Conservation (phyloP, 169 alveolate species). For the Sarcocystis neurona region DNA sequence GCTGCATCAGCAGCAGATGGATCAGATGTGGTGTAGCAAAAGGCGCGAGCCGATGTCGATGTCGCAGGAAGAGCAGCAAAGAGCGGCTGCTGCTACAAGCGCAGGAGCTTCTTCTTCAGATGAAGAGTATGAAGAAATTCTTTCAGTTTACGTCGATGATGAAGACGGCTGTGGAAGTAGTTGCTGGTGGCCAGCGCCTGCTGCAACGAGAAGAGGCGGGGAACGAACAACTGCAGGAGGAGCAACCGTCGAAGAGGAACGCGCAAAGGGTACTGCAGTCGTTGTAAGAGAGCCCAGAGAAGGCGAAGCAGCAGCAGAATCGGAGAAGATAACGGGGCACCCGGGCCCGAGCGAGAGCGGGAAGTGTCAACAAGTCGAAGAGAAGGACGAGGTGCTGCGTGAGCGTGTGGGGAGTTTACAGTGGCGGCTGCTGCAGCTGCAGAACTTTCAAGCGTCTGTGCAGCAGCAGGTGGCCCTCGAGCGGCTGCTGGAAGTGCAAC, state of each 20-base stretch:
- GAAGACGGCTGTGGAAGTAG: neutral
- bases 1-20: constrained; percentile 30
- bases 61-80: constrained; percentile 34
- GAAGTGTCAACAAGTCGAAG: neutral
- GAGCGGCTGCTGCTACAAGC: constrained; percentile 13
- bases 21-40: constrained; percentile 23
- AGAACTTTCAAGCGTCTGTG: constrained; percentile 40
- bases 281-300: neutral
- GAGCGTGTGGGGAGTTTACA: constrained; percentile 39
- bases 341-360: constrained; percentile 18
- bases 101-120: neutral
- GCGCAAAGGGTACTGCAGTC: neutral
- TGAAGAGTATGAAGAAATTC: neutral
- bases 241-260: neutral
- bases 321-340: neutral
- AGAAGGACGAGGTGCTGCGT: neutral
- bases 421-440: constrained; percentile 52
- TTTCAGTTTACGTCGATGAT: neutral
- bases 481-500: constrained; percentile 48
- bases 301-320: neutral
- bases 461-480: constrained; percentile 48
- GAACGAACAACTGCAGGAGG: neutral
- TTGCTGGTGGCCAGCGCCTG: too few relatives aligned
- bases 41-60: constrained; percentile 15
- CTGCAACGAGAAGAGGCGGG: too few relatives aligned